Base-by-base conservation (phyloP, 345 rosid genomes). In the Lepidium aucheri region DNA sequence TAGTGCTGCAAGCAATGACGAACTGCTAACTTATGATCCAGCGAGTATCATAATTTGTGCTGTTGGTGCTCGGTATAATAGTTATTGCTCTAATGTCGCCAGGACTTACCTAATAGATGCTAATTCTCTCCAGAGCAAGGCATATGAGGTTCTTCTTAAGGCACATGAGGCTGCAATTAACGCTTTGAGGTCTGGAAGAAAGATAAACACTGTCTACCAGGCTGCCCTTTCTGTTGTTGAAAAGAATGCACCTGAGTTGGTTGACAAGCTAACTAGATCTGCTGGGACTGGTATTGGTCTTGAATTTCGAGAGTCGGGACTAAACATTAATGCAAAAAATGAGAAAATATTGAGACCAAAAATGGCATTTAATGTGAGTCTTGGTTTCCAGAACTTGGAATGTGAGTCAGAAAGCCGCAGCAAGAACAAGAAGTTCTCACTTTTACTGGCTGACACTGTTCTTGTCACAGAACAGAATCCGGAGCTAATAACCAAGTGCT, bases 251-350 rank as follows among this genome's bases (percentile, higher is more conserved):
- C 97, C 97, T 36, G 90, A 90, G 57, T 74, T 90, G 59, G 69
- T 77, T 52, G 79, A 85, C 28, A 82, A 85, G 76, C 64, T 93
- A 60, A 93, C 97, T 8, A 90, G 83, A 83, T 80, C 92, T 73
- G 99, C 98, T 33, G 99, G 97, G 74, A 93, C 99, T 10, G 96
- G 99, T 59, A 86, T 93, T 5, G 99, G 97, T 61, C 97, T 93
- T 47, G 98, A 90, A 75, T 90, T 90, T 69, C 87, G 97, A 17
- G 97, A 93, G 83, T 85, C 92, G 0, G 96, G 97, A 16, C 74
- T 90, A 35, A 84, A 72, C 77, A 83, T 90, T 40, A 90, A 88
- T 77, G 83, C 84, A 22, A 93, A 85, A 82, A 90, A 93, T 59
- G 92, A 88, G 35, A 80, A 83, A 32, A 53, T 79, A 33, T 65